These are phyloP conservation scores for Lyophyllum atratum DNA, from an alignment of 768 basidiomycete species.

Conservation along the genomic window DNA sequence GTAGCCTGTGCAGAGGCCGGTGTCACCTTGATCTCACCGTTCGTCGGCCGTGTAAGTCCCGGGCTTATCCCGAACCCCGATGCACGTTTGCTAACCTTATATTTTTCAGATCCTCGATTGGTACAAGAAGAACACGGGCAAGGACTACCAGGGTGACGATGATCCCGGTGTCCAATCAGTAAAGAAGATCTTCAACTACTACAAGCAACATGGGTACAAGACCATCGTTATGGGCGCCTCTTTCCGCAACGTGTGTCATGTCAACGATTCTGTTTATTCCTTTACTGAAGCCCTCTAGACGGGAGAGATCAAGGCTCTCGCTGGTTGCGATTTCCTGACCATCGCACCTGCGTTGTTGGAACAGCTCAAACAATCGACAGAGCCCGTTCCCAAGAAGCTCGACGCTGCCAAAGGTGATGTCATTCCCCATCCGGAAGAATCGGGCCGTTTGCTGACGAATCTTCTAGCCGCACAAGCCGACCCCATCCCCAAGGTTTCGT, in stretches of 20 bases:
- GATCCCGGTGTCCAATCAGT: conserved; percentile 98
- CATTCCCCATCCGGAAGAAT: conserved; percentile 11
- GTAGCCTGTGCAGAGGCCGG: conserved; percentile 99
- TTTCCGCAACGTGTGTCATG: conserved; percentile 86
- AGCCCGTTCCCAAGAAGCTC: conserved; percentile 83
- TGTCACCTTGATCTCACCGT: conserved; percentile 98
- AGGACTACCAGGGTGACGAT: conserved; percentile 85
- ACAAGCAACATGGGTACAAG: conserved; percentile 98
- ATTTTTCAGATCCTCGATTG: conserved; percentile 84
- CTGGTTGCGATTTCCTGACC: conserved; percentile 97
- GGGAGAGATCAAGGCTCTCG: conserved; percentile 92
- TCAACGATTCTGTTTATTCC: not conserved
- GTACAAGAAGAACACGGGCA: conserved; percentile 93
- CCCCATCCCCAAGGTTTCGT: conserved; percentile 78
- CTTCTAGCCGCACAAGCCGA: conserved; percentile 52
- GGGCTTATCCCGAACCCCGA: conserved; percentile 12
- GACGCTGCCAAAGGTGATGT: conserved; percentile 60
- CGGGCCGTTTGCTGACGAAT: not conserved
- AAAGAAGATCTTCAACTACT: conserved; percentile 98
- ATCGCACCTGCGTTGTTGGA: conserved; percentile 90
- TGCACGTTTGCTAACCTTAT: conserved; percentile 10
- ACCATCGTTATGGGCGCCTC: conserved; percentile 99
- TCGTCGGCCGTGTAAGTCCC: conserved; percentile 89
- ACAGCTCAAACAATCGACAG: conserved; percentile 84
- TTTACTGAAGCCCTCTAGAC: conserved; percentile 40